Percentiles rank a stretch among this genome's conserved stretches.
These are phyloP conservation scores for Talaromyces adpressus DNA, from an alignment of 495 filamentous ascomycete species.

Conservation along the genomic window DNA sequence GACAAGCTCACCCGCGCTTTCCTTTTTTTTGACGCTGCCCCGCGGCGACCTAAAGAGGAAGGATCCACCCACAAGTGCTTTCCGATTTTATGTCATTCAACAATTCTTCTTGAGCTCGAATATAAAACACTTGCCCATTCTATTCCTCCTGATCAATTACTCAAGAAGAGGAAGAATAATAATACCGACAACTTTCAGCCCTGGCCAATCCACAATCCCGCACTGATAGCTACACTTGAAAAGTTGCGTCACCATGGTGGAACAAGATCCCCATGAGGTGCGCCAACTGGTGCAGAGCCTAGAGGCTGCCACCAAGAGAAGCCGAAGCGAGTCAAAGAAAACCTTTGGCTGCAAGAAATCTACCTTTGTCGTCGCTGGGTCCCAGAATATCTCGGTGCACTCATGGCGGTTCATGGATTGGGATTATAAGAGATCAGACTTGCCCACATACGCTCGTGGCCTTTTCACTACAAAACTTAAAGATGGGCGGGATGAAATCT, in stretches of 20 bases:
- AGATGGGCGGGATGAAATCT: constrained; percentile 66
- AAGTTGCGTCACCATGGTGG: constrained; percentile 21
- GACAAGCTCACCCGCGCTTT: background rate
- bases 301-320: constrained; percentile 33
- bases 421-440: constrained; percentile 80
- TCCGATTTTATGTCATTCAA: background rate
- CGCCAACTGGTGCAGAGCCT: constrained; percentile 50
- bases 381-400: constrained; percentile 58
- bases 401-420: constrained; percentile 92
- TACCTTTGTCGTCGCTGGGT: constrained; percentile 57
- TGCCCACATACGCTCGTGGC: constrained; percentile 88
- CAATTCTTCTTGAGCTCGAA: background rate
- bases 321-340: constrained; percentile 33
- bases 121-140: background rate
- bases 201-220: background rate
- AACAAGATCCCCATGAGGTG: constrained; percentile 60
- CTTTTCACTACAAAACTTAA: constrained; percentile 72
- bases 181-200: background rate
- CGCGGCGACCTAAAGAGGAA: constrained; percentile 8
- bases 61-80: constrained; percentile 1
- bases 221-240: constrained; percentile 5
- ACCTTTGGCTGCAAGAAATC: constrained; percentile 65
- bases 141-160: background rate
- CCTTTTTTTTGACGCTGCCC: constrained; percentile 2
- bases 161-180: background rate